Evolutionary conservation across 2,329 filamentous ascomycete species (phyloP).

Genomic region (Epichloe coenophiala): DNA sequence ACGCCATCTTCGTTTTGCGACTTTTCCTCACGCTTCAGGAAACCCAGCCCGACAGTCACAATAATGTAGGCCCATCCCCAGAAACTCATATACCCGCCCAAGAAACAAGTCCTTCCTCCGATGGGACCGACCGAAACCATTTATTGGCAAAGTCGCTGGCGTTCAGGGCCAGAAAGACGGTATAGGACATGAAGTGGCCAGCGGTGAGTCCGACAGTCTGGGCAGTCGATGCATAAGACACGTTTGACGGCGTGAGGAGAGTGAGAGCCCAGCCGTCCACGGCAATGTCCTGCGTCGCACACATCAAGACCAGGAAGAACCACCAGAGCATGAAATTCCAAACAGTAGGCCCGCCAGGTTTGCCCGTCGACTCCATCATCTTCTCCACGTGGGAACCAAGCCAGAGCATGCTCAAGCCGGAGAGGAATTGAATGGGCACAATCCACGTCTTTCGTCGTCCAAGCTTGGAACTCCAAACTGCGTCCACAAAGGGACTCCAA

Average conservation of each 20-base stretch:
- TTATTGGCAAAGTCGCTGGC: slow-evolving; percentile 91
- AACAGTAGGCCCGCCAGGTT: slow-evolving; percentile 62
- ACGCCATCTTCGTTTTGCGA: slow-evolving; percentile 86
- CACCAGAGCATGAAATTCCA: slow-evolving; percentile 96
- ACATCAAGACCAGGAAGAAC: slow-evolving; percentile 96
- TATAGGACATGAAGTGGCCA: slow-evolving; percentile 93
- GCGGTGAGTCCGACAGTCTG: slow-evolving; percentile 94
- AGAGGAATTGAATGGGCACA: slow-evolving; percentile 83
- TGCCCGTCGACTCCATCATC: slow-evolving; percentile 60
- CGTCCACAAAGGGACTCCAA: slow-evolving; percentile 96
- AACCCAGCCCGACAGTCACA: slow-evolving; percentile 70
- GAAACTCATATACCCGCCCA: slow-evolving; percentile 83
- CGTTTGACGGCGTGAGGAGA: slow-evolving; percentile 77
- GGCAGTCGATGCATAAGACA: slow-evolving; percentile 93
- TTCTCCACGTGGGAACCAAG: slow-evolving; percentile 60
- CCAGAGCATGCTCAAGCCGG: slow-evolving; percentile 87
- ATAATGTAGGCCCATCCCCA: slow-evolving; percentile 92
- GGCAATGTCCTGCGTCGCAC: slow-evolving; percentile 95
- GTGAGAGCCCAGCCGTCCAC: slow-evolving; percentile 97
- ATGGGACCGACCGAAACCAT: slow-evolving; percentile 68
- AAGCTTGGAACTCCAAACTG: slow-evolving; percentile 76
- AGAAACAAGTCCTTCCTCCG: slow-evolving; percentile 65
- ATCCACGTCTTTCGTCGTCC: slow-evolving; percentile 98
- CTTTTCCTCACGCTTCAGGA: slow-evolving; percentile 83
- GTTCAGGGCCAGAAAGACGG: slow-evolving; percentile 91